phyloP scores from a whole-genome alignment of 257 asterid genomes.

The Fraxinus quadrangulata region DNA sequence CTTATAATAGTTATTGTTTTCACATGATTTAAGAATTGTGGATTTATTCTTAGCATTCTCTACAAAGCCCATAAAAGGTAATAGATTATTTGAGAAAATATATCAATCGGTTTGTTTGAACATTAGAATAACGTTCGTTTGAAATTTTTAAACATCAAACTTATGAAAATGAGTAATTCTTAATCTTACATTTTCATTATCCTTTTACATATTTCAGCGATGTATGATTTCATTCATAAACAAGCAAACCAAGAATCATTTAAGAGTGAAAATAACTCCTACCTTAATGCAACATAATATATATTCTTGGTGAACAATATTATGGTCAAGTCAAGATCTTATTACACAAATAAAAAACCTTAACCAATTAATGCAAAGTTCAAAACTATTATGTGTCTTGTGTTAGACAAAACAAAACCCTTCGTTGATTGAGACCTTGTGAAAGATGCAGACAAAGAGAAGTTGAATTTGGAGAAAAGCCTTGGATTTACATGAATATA shows the following conservation, averaged over 20 bases:
- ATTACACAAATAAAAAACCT: slow-evolving; percentile 22
- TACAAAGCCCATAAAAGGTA: neutral
- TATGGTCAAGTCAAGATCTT: neutral
- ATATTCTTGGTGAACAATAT: neutral
- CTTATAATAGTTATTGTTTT: no score
- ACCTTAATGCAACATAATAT: neutral
- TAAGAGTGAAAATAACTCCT: neutral
- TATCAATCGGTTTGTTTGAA: no score
- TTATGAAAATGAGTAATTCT: neutral
- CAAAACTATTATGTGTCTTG: slow-evolving; percentile 9
- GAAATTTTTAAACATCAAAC: neutral
- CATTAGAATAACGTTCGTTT: neutral
- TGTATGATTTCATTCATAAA: no score
- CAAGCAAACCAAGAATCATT: neutral
- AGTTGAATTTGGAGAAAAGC: slow-evolving; percentile 34
- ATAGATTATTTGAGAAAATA: no score
- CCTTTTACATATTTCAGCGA: neutral
- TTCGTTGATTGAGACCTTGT: slow-evolving; percentile 25
- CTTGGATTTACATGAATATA: slow-evolving; percentile 23
- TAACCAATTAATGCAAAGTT: slow-evolving; percentile 25
- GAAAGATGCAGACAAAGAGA: slow-evolving; percentile 30
- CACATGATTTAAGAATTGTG: neutral
- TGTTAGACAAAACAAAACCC: slow-evolving; percentile 17
- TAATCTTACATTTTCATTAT: neutral
- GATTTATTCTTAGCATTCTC: neutral